These are phyloP conservation scores for Linum lewisii DNA, from an alignment of 345 rosid genomes.

Conservation along the genomic window DNA sequence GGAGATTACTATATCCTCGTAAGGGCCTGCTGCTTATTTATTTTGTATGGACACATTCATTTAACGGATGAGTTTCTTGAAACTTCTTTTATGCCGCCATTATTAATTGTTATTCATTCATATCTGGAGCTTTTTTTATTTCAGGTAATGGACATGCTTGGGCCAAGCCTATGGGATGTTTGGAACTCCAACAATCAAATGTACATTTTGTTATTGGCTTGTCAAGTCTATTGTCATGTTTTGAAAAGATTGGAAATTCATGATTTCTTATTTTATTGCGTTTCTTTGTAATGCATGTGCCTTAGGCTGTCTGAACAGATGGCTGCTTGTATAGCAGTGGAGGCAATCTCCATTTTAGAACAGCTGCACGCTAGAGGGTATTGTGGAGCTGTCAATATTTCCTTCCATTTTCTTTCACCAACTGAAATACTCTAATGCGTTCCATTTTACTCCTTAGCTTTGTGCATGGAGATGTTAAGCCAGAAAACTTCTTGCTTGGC, in stretches of 20 bases:
- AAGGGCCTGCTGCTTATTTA: slow-evolving; percentile 9
- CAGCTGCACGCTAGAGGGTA: slow-evolving; percentile 25
- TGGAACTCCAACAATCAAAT: background rate
- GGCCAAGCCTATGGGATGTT: slow-evolving; percentile 30
- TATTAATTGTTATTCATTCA: background rate
- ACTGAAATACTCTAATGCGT: background rate
- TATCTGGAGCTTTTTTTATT: background rate
- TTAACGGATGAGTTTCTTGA: background rate
- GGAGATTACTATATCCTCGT: slow-evolving; percentile 30
- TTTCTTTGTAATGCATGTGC: slow-evolving; percentile 3
- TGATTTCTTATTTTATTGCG: background rate
- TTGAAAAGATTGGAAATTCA: no score
- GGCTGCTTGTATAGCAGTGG: slow-evolving; percentile 30
- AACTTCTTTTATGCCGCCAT: background rate
- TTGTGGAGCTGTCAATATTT: background rate
- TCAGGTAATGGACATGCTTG: slow-evolving; percentile 31
- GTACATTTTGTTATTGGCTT: background rate
- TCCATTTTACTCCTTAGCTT: background rate
- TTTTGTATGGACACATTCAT: no score
- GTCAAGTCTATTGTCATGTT: background rate
- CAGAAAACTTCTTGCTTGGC: slow-evolving; percentile 1
- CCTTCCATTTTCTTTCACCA: background rate
- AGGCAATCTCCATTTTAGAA: slow-evolving; percentile 28
- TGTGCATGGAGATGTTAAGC: slow-evolving; percentile 6
- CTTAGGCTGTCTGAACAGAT: slow-evolving; percentile 22